Evolutionary conservation across 2,329 filamentous ascomycete genomes (phyloP), one percentile per base, ranked within the genome.

Genomic region (Mycocentrospora acerina): DNA sequence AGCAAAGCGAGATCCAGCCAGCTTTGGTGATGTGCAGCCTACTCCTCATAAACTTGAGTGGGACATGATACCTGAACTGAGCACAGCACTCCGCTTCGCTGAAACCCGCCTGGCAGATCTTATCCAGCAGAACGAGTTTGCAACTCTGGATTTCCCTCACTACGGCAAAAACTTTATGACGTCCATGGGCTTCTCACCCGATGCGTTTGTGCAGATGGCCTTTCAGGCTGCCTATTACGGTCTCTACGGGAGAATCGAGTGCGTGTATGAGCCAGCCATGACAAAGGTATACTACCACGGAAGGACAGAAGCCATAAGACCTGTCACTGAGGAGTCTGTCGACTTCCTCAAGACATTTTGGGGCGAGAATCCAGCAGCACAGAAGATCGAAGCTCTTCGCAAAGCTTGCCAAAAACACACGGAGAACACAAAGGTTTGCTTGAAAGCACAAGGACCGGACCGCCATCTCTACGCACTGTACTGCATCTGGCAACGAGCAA

Each of bases 131-230:
- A 95, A 96, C 59, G 93, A 98, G 68, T 96, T 97, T 57, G 80
- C 90, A 46, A 94, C 90, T 10, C 77, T 97, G 4, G 91, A 97
- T 53, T 97, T 97, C 55, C 72, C 75, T 32, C 81, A 84, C 16
- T 98, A 95, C 56, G 93, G 93, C 51, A 96, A 96, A 75, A 95
- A 93, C 68, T 96, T 96, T 63, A 96, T 98, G 69, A 97, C 90
- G 0, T 89, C 86, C 0, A 94, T 94, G 84, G 91, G 91, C 7
- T 94, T 97, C 69, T 97, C 91, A 0, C 91, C 93, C 0, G 93
- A 97, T 64, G 93, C 93, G 0, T 98, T 95, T 63, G 88, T 98
- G 14, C 93, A 98, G 68, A 97, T 98, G 91, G 93, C 93, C 0
- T 96, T 96, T 72, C 93, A 98, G 67, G 91, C 91, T 4, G 91